These are phyloP conservation scores for Spinellus fusiger DNA, from an alignment of 192 early-diverging fungal species.

Conservation along the genomic window DNA sequence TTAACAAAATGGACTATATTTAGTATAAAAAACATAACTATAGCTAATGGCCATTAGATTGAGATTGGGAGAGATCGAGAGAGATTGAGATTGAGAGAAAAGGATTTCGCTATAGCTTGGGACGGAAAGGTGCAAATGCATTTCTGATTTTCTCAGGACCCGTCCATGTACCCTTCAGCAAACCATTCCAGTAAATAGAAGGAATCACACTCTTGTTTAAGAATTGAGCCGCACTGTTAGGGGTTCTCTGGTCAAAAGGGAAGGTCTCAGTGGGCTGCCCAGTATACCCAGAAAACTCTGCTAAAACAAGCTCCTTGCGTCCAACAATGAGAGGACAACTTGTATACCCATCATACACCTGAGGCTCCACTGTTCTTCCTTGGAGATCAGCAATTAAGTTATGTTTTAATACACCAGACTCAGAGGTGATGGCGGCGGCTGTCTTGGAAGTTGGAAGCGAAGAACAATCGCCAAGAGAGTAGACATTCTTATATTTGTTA, in stretches of 20 bases:
- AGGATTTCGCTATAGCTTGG: constrained; percentile 9
- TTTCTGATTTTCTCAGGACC: constrained; percentile 63
- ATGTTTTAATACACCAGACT: constrained; percentile 68
- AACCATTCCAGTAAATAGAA: constrained; percentile 72
- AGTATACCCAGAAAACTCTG: constrained; percentile 80
- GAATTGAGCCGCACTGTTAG: constrained; percentile 60
- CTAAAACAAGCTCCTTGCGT: constrained; percentile 73
- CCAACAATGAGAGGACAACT: constrained; percentile 80
- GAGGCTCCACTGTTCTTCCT: constrained; percentile 40
- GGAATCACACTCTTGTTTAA: constrained; percentile 78
- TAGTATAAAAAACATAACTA: not conserved
- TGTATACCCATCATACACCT: constrained; percentile 79
- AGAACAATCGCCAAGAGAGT: constrained; percentile 77
- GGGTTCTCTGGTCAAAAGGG: constrained; percentile 74
- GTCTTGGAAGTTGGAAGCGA: constrained; percentile 88
- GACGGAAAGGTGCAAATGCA: constrained; percentile 33
- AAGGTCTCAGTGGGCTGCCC: constrained; percentile 74
- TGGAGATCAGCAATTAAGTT: constrained; percentile 64
- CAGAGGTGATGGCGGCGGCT: constrained; percentile 78
- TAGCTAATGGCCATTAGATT: not conserved
- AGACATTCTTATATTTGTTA: constrained; percentile 70
- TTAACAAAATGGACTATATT: not conserved
- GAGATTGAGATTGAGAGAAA: not conserved
- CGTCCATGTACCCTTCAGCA: constrained; percentile 74
- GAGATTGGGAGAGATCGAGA: not conserved